phyloP scores from a whole-genome alignment of 176 grass and related monocot genomes.

The Puccinellia tenuiflora region DNA sequence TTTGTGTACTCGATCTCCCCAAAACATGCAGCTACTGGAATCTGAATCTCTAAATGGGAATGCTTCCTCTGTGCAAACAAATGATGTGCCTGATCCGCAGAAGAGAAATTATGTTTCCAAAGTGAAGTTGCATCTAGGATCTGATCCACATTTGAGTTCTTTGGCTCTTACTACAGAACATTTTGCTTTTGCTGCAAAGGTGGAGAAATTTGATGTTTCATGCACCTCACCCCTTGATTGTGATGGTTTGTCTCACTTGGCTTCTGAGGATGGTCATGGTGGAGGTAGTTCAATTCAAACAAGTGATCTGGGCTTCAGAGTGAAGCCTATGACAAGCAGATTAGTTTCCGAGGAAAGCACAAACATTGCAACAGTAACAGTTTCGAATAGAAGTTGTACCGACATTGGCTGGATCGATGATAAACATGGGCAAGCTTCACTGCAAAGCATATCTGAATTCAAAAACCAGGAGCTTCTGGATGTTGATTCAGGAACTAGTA shows the following conservation, averaged over 20 bases:
- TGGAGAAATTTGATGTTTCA: slow-evolving; percentile 29
- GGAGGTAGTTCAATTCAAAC: slow-evolving; percentile 15
- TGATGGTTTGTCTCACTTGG: slow-evolving; percentile 16
- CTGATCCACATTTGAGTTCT: slow-evolving; percentile 19
- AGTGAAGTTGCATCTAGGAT: slow-evolving; percentile 23
- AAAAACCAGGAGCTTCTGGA: slow-evolving; percentile 41
- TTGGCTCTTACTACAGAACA: slow-evolving; percentile 5
- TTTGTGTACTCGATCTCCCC: background rate
- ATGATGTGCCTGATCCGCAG: slow-evolving; percentile 24
- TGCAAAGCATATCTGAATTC: slow-evolving; percentile 40
- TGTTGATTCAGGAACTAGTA: slow-evolving; percentile 49
- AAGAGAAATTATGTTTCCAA: slow-evolving; percentile 16
- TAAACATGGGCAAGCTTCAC: slow-evolving; percentile 31
- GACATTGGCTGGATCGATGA: slow-evolving; percentile 27
- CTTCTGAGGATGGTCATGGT: slow-evolving; percentile 8
- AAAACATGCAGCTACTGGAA: slow-evolving; percentile 22
- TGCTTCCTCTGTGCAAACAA: slow-evolving; percentile 24
- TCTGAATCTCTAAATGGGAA: slow-evolving; percentile 1
- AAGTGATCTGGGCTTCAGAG: slow-evolving; percentile 14
- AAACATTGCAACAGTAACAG: slow-evolving; percentile 33
- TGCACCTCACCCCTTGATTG: background rate
- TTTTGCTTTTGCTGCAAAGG: background rate
- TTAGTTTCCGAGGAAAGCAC: slow-evolving; percentile 52
- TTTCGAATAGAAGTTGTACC: slow-evolving; percentile 28
- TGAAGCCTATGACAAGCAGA: slow-evolving; percentile 32